Evolutionary conservation across 2,329 filamentous ascomycete species (phyloP).

Genomic region (Pseudocercospora eumusae): DNA sequence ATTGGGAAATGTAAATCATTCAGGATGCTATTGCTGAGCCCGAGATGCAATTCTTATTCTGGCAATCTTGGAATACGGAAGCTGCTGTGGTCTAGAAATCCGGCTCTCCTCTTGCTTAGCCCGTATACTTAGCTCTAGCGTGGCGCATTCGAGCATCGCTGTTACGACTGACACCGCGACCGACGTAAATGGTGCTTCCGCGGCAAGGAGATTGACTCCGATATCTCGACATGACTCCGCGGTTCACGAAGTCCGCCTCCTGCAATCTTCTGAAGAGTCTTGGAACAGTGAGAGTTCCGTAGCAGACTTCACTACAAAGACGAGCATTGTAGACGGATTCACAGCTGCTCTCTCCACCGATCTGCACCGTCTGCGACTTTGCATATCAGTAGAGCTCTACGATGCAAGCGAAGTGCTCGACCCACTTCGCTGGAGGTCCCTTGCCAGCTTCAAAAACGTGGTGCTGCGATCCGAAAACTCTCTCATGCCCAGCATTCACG

Average conservation of each 20-base stretch:
- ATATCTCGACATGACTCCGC: neutral
- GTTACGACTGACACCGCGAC: neutral
- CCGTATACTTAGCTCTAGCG: neutral
- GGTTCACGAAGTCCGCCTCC: neutral
- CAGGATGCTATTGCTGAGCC: neutral
- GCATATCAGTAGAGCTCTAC: neutral
- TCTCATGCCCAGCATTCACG: conserved; percentile 5
- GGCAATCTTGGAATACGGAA: neutral
- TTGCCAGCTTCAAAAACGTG: conserved; percentile 7
- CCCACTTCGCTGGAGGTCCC: neutral
- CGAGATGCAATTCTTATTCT: neutral
- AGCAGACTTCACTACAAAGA: neutral
- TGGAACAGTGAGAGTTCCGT: neutral
- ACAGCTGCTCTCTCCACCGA: neutral
- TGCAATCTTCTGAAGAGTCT: neutral
- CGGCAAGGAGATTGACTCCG: neutral
- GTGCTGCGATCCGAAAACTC: neutral
- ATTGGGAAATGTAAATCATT: neutral
- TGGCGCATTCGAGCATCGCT: neutral
- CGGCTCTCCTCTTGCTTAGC: neutral
- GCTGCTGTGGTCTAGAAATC: neutral
- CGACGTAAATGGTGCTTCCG: neutral
- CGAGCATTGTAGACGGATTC: neutral
- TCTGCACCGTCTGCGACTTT: neutral
- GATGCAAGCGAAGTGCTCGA: neutral